Evolutionary conservation across 495 filamentous ascomycete genomes (phyloP).

Genomic region (Niebla homalea): DNA sequence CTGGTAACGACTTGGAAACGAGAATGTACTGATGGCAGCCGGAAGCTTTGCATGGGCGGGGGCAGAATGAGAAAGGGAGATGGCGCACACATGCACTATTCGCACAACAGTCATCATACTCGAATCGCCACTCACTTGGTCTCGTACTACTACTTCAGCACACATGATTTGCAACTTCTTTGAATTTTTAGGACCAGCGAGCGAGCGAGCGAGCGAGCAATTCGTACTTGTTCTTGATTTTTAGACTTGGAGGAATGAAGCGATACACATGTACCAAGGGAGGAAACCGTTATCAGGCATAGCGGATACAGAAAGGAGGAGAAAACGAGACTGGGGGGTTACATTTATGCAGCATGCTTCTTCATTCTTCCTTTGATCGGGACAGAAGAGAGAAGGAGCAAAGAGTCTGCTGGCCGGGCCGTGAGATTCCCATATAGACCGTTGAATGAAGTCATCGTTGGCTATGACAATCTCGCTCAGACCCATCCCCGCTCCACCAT

Average conservation of each 20-base stretch:
- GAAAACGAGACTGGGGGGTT: not conserved
- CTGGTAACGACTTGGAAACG: constrained; percentile 20
- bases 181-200: too few relatives aligned
- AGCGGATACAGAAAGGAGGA: too few relatives aligned
- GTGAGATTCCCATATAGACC: not conserved
- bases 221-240: too few relatives aligned
- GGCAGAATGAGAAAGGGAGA: not conserved
- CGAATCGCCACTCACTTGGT: too few relatives aligned
- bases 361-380: not conserved
- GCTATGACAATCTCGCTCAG: not conserved
- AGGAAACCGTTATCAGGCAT: too few relatives aligned
- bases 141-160: too few relatives aligned
- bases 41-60: not conserved
- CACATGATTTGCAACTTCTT: too few relatives aligned
- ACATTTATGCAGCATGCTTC: not conserved
- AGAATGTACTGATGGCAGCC: constrained; percentile 6
- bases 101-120: too few relatives aligned
- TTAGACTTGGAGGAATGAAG: too few relatives aligned
- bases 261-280: too few relatives aligned
- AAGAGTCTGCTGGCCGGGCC: too few relatives aligned
- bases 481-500: not conserved
- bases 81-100: not conserved
- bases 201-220: too few relatives aligned
- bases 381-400: not conserved
- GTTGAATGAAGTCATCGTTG: not conserved